Conservation (phyloP, 345 rosid genomes). For the Moricandia arvensis region DNA sequence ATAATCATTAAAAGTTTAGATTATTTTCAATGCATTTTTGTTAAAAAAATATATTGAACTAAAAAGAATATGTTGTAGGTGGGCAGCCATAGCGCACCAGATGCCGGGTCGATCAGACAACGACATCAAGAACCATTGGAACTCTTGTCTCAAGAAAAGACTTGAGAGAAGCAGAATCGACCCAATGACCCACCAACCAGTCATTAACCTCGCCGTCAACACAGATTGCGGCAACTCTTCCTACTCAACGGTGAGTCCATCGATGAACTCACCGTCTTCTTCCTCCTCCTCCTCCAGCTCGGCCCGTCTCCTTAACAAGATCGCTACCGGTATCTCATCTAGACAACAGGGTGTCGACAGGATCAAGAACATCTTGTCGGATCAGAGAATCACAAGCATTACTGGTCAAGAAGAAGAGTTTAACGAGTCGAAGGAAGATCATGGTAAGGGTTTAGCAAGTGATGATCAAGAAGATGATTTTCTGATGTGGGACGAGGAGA, state of each 20-base stretch:
- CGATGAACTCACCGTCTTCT: not conserved
- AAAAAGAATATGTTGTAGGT: slow-evolving; percentile 5
- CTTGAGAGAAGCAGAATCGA: slow-evolving; percentile 32
- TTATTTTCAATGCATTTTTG: not conserved
- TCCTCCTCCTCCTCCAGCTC: slow-evolving; percentile 12
- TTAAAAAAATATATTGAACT: not conserved
- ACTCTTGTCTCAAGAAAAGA: slow-evolving; percentile 37
- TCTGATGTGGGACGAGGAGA: slow-evolving; percentile 19
- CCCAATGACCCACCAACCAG: slow-evolving; percentile 35
- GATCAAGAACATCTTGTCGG: slow-evolving; percentile 23
- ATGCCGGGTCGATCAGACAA: slow-evolving; percentile 38
- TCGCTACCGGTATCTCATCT: slow-evolving; percentile 29
- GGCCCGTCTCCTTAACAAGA: slow-evolving; percentile 26
- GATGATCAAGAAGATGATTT: slow-evolving; percentile 4
- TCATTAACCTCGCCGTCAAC: slow-evolving; percentile 15
- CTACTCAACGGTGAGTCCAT: not conserved
- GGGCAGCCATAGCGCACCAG: slow-evolving; percentile 34
- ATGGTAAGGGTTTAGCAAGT: slow-evolving; percentile 3
- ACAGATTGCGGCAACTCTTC: slow-evolving; percentile 4
- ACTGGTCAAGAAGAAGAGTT: slow-evolving; percentile 4
- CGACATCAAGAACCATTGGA: slow-evolving; percentile 39
- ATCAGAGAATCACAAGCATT: not conserved
- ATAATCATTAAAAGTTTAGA: not conserved
- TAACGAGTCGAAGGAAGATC: not conserved
- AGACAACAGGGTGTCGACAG: slow-evolving; percentile 26